Conservation (phyloP, 257 asterid species). For the Solanum tarijense region DNA sequence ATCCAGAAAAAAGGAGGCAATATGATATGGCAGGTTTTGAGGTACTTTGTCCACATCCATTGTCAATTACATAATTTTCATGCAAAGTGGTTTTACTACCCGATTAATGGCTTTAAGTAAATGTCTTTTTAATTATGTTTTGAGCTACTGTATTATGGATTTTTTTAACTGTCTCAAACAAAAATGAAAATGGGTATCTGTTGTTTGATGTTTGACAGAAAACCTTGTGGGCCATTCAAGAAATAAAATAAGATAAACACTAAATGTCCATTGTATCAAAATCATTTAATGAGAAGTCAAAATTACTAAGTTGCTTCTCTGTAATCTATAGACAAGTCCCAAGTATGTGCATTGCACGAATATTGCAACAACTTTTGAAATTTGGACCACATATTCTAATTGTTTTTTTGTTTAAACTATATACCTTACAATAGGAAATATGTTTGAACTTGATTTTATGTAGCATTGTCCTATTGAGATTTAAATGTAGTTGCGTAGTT, state of each 20-base stretch:
- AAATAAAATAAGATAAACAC: background rate
- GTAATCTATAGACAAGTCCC: background rate
- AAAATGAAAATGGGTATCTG: background rate
- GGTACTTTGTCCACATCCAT: conserved; percentile 26
- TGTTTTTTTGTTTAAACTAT: background rate
- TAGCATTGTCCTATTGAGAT: background rate
- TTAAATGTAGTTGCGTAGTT: background rate
- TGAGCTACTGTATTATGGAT: background rate
- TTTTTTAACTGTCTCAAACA: background rate
- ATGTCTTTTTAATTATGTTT: background rate
- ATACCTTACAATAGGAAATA: background rate
- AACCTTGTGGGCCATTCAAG: background rate
- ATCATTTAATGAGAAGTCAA: background rate
- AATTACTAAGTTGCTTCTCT: background rate
- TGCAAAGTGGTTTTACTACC: background rate
- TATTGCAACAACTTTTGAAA: background rate
- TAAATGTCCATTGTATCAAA: background rate
- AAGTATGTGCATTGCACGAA: background rate
- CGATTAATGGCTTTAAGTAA: background rate
- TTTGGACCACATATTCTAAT: background rate
- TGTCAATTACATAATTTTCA: background rate
- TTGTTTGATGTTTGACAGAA: background rate
- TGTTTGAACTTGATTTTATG: background rate
- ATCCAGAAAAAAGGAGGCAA: conserved; percentile 95
- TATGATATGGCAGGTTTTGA: conserved; percentile 91